phyloP scores from a whole-genome alignment of 139 green algal genomes.

The Zygnema cylindricum region DNA sequence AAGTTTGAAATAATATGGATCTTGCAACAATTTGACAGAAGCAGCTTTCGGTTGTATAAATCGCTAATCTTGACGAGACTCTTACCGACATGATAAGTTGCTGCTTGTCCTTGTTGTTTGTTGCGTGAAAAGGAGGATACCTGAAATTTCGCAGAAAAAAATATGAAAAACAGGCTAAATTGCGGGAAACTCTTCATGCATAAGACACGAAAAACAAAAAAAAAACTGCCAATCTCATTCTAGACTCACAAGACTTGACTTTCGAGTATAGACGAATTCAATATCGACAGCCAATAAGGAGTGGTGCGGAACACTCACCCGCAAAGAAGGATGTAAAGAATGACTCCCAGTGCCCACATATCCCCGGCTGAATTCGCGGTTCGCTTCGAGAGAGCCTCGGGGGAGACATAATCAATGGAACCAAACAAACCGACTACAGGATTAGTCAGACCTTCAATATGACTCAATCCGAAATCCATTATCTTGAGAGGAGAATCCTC shows the following conservation, averaged over 20 bases:
- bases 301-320: conserved; percentile 68
- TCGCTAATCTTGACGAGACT: no score
- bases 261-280: no score
- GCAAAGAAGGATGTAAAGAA: conserved; percentile 96
- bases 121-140: conserved; percentile 51
- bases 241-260: no score
- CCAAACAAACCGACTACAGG: conserved; percentile 53
- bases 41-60: no score
- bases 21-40: no score
- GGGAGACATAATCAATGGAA: conserved; percentile 62
- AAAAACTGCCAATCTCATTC: no score
- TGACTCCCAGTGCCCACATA: conserved; percentile 95
- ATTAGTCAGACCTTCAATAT: conserved; percentile 31
- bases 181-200: no score
- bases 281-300: no score
- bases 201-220: no score
- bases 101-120: conserved; percentile 43
- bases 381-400: conserved; percentile 48
- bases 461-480: conserved; percentile 89
- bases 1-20: no score
- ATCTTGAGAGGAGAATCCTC: conserved; percentile 82
- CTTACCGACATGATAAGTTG: conserved; percentile 48
- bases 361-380: conserved; percentile 87
- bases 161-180: neutral
- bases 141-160: neutral